Evolutionary conservation across 2,329 filamentous ascomycete genomes (phyloP).

Genomic region (Alternaria tenuissima): DNA sequence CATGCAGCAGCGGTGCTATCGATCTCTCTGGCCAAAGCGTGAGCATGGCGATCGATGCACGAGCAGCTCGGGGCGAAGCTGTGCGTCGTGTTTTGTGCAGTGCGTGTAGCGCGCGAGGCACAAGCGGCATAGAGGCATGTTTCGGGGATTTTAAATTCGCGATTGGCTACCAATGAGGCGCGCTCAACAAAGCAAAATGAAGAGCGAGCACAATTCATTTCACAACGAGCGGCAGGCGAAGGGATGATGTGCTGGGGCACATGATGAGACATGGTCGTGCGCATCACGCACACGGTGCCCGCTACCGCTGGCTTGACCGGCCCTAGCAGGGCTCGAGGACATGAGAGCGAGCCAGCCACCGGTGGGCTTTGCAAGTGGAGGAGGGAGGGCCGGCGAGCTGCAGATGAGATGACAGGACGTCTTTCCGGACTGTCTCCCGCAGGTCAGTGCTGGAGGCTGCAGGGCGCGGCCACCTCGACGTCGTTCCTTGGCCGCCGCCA

Average conservation of each 20-base stretch:
- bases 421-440: slow-evolving; percentile 30
- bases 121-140: slow-evolving; percentile 11
- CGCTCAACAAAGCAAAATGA: slow-evolving; percentile 9
- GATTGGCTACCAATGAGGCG: slow-evolving; percentile 14
- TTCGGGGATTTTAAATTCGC: slow-evolving; percentile 23
- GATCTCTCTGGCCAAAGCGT: slow-evolving; percentile 3
- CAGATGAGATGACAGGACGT: slow-evolving; percentile 22
- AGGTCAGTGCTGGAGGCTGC: slow-evolving; percentile 25
- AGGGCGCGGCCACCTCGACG: slow-evolving; percentile 23
- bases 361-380: slow-evolving; percentile 6
- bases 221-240: slow-evolving; percentile 23
- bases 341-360: slow-evolving; percentile 12
- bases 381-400: slow-evolving; percentile 11
- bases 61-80: neutral
- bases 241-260: slow-evolving; percentile 16
- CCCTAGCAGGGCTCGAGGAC: slow-evolving; percentile 7
- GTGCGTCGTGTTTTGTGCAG: slow-evolving; percentile 13
- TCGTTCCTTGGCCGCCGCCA: slow-evolving; percentile 17
- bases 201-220: slow-evolving; percentile 15
- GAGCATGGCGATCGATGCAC: slow-evolving; percentile 12
- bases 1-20: neutral
- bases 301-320: slow-evolving; percentile 7
- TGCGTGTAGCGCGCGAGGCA: slow-evolving; percentile 8
- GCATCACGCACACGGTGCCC: slow-evolving; percentile 20
- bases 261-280: slow-evolving; percentile 30